Percentiles rank a stretch among this genome's conserved stretches.
Evolutionary conservation across 1,284 basidiomycete genomes (phyloP).

Genomic region (Marasmius tenuissimus): DNA sequence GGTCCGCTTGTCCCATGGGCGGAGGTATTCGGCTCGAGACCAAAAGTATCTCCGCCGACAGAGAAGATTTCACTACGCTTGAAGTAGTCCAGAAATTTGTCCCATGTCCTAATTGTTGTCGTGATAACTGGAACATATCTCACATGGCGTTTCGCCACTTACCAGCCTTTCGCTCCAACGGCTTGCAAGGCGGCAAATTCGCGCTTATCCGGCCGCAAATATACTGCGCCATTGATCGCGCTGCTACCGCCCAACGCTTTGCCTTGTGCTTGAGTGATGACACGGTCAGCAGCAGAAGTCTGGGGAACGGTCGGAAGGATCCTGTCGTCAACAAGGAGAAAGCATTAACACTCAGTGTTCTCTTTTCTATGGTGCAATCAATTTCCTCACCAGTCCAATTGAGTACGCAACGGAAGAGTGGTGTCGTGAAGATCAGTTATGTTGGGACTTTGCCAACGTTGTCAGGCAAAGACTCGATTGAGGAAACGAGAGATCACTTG

Average conservation of each 20-base stretch:
- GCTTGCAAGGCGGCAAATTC: slow-evolving; percentile 1
- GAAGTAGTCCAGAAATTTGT: slow-evolving; percentile 8
- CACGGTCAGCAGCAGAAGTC: background rate
- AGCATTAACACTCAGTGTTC: background rate
- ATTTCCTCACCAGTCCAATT: background rate
- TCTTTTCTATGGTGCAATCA: background rate
- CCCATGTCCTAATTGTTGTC: slow-evolving; percentile 8
- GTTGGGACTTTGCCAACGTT: background rate
- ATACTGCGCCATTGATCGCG: slow-evolving; percentile 13
- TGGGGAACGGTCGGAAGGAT: background rate
- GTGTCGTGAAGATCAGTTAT: slow-evolving; percentile 1
- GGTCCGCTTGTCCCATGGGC: slow-evolving; percentile 9
- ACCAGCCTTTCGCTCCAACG: slow-evolving; percentile 12
- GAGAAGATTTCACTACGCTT: slow-evolving; percentile 10
- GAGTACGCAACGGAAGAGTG: background rate
- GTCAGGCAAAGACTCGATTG: background rate
- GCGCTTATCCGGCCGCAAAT: slow-evolving; percentile 10
- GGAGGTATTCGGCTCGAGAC: background rate
- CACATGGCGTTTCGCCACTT: background rate
- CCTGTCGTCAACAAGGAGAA: background rate
- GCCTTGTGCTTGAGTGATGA: background rate
- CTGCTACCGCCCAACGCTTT: slow-evolving; percentile 6
- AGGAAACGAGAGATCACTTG: background rate
- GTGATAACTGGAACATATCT: background rate
- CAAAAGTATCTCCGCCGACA: background rate